A percentile compares a stretch with the other conserved stretches of the same genome.
These are phyloP conservation scores for Hygrophoropsis aurantiaca DNA, from an alignment of 768 basidiomycete species.

Conservation along the genomic window DNA sequence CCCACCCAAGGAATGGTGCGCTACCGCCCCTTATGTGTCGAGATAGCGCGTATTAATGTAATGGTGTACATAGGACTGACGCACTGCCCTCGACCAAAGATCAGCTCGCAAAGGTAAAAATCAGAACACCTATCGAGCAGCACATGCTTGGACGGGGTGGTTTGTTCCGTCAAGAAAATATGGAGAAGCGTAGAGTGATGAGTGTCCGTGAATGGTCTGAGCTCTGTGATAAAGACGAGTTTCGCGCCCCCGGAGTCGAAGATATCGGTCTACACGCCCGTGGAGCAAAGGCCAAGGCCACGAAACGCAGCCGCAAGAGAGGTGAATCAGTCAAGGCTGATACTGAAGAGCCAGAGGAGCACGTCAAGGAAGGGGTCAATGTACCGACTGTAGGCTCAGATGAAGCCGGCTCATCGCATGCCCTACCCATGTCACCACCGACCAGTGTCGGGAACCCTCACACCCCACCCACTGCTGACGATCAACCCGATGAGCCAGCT, in stretches of 20 bases:
- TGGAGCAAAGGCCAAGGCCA: constrained; percentile 32
- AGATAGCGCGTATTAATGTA: constrained; percentile 2
- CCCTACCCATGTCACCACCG: constrained; percentile 27
- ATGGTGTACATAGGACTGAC: constrained; percentile 52
- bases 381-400: constrained; percentile 15
- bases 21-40: constrained; percentile 13
- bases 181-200: constrained; percentile 82
- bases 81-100: constrained; percentile 68
- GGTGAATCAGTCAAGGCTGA: constrained; percentile 37
- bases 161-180: constrained; percentile 86
- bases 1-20: constrained; percentile 92
- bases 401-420: background rate
- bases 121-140: constrained; percentile 91
- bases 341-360: constrained; percentile 44
- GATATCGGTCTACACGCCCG: constrained; percentile 60
- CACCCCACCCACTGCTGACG: constrained; percentile 14
- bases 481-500: constrained; percentile 6
- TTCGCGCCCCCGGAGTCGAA: constrained; percentile 68
- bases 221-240: constrained; percentile 68
- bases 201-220: constrained; percentile 89
- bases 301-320: constrained; percentile 45
- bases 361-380: constrained; percentile 54
- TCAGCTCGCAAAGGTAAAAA: constrained; percentile 73
- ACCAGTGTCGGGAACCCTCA: constrained; percentile 20
- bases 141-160: constrained; percentile 86